A percentile compares a stretch with the other conserved stretches of the same genome.
These are phyloP conservation scores for Colletotrichum euphorbiae DNA, from an alignment of 2,329 filamentous ascomycete genomes.

Conservation along the genomic window DNA sequence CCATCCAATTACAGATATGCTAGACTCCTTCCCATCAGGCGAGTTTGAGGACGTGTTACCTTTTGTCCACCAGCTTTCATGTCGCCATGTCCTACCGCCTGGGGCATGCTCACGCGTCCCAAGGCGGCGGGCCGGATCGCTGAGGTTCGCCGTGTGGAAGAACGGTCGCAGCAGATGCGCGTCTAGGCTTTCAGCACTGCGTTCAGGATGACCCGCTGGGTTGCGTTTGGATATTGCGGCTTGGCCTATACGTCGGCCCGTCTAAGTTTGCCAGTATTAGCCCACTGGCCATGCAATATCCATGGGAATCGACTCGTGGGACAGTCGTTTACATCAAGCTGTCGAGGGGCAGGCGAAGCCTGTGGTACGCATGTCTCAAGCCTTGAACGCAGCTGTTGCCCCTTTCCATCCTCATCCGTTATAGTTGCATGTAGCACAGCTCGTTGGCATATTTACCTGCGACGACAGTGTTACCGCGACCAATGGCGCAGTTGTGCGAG, in stretches of 20 bases:
- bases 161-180: slow-evolving; percentile 24
- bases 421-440: slow-evolving; percentile 11
- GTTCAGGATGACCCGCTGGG: slow-evolving; percentile 17
- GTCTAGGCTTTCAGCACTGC: slow-evolving; percentile 31
- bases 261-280: slow-evolving; percentile 16
- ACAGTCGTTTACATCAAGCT: background rate
- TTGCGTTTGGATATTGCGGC: slow-evolving; percentile 21
- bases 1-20: slow-evolving; percentile 18
- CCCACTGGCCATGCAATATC: background rate
- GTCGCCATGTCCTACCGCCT: slow-evolving; percentile 13
- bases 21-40: slow-evolving; percentile 3
- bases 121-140: slow-evolving; percentile 19
- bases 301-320: background rate
- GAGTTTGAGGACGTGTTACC: slow-evolving; percentile 1
- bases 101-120: slow-evolving; percentile 15
- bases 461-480: slow-evolving; percentile 2
- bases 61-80: slow-evolving; percentile 15
- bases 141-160: slow-evolving; percentile 6
- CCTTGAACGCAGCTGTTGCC: slow-evolving; percentile 14
- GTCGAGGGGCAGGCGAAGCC: background rate
- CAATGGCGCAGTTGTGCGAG: slow-evolving; percentile 21
- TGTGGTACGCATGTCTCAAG: background rate
- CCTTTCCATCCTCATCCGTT: slow-evolving; percentile 9
- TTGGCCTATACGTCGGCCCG: slow-evolving; percentile 12
- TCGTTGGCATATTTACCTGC: slow-evolving; percentile 4